phyloP scores from a whole-genome alignment of 176 grass and related monocot species.

The Guadua angustifolia region DNA sequence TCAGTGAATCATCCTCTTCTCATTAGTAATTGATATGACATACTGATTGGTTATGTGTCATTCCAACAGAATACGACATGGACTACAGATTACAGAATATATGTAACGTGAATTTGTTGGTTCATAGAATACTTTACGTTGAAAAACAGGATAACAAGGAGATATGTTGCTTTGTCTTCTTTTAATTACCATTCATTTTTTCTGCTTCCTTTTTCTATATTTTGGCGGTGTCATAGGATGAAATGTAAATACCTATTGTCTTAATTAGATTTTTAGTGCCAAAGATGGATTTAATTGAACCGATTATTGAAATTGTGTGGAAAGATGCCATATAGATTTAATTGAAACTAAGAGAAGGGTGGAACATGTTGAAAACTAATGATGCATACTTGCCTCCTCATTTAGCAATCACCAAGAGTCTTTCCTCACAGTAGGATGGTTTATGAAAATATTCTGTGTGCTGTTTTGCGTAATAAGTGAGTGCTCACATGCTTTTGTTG shows the following conservation, averaged over 20 bases:
- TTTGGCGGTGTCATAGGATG: neutral
- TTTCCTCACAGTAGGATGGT: neutral
- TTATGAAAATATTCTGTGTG: neutral
- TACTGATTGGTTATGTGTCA: neutral
- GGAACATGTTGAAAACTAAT: constrained; percentile 19
- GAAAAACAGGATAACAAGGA: neutral
- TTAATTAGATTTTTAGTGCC: neutral
- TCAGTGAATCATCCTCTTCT: neutral
- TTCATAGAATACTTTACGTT: neutral
- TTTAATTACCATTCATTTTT: neutral
- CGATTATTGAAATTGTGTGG: neutral
- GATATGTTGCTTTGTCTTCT: neutral
- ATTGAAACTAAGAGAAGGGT: neutral
- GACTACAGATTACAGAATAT: too few species aligned
- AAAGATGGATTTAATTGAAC: neutral
- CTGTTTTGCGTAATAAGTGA: neutral
- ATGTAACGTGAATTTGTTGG: neutral
- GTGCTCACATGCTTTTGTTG: constrained; percentile 3
- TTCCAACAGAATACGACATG: neutral
- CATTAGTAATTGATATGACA: neutral
- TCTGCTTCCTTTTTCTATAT: neutral
- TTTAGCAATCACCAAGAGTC: neutral
- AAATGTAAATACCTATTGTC: neutral
- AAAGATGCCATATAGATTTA: neutral
- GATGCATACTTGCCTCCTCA: neutral